Percentiles rank a stretch among this genome's conserved stretches.
Evolutionary conservation across 768 basidiomycete species (phyloP).

Genomic region (Suillus weaverae): DNA sequence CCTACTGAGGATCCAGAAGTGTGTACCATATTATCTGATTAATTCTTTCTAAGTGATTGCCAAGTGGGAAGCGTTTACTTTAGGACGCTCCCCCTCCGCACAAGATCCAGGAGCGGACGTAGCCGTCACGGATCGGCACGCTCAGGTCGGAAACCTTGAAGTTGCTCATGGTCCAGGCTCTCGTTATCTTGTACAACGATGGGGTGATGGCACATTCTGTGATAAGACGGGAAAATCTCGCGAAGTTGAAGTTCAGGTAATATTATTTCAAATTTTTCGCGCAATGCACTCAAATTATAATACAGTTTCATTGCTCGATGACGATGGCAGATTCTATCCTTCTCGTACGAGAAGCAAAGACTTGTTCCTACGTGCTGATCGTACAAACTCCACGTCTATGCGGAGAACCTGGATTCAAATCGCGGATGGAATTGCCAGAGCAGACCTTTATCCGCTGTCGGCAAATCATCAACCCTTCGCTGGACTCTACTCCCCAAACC

Average conservation of each 20-base stretch:
- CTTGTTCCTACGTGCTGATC: slow-evolving; percentile 91
- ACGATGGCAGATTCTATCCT: slow-evolving; percentile 88
- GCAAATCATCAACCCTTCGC: slow-evolving; percentile 51
- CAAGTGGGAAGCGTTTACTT: slow-evolving; percentile 79
- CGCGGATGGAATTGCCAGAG: slow-evolving; percentile 61
- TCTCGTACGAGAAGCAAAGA: slow-evolving; percentile 90
- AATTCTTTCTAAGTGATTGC: slow-evolving; percentile 22
- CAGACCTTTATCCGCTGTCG: slow-evolving; percentile 79
- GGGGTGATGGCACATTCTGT: slow-evolving; percentile 89
- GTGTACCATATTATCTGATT: slow-evolving; percentile 35
- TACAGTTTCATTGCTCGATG: slow-evolving; percentile 94
- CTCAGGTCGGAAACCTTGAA: slow-evolving; percentile 69
- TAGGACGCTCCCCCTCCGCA: slow-evolving; percentile 65
- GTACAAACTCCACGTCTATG: slow-evolving; percentile 95
- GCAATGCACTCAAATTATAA: slow-evolving; percentile 4
- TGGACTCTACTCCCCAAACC: slow-evolving; percentile 18
- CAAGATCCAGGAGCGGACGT: slow-evolving; percentile 64
- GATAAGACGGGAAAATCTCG: slow-evolving; percentile 88
- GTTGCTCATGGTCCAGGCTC: slow-evolving; percentile 77
- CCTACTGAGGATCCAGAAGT: slow-evolving; percentile 87
- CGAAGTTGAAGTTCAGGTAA: slow-evolving; percentile 93
- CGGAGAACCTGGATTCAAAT: slow-evolving; percentile 89
- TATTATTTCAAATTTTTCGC: slow-evolving; percentile 22
- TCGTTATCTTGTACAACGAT: slow-evolving; percentile 89
- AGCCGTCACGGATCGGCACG: slow-evolving; percentile 63